Conservation (phyloP, 306 rosid species). For the Prunus fruticosa region DNA sequence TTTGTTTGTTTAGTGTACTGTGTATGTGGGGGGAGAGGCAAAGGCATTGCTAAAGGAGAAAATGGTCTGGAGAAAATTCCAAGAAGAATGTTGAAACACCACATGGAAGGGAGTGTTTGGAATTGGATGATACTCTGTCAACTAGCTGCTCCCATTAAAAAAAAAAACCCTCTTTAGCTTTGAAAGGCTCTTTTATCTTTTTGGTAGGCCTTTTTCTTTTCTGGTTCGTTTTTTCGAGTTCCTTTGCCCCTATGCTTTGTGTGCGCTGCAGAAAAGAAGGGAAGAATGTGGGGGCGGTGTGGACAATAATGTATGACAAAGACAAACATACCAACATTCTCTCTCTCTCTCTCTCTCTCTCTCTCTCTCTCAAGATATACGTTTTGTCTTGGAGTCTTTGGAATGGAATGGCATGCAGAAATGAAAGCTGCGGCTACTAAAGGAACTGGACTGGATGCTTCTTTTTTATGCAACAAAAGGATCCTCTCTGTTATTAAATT, state of each 20-base stretch:
- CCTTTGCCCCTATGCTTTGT: neutral
- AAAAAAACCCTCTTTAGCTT: no score
- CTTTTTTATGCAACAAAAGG: no score
- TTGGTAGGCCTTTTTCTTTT: no score
- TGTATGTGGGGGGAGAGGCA: slow-evolving; percentile 3
- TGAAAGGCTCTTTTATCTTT: no score
- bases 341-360: slow-evolving; percentile 31
- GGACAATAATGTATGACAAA: slow-evolving; percentile 64
- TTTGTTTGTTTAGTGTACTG: slow-evolving; percentile 1
- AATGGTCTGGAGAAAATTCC: slow-evolving; percentile 50
- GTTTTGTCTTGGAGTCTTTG: slow-evolving; percentile 68
- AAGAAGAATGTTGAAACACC: slow-evolving; percentile 76
- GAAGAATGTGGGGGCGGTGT: slow-evolving; percentile 41
- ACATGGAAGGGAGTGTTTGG: slow-evolving; percentile 85
- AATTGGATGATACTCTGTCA: neutral
- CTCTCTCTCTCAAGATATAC: slow-evolving; percentile 26
- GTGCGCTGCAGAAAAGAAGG: slow-evolving; percentile 32
- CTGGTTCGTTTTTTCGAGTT: no score
- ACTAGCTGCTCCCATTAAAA: no score
- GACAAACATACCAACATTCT: slow-evolving; percentile 36
- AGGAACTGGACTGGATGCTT: no score
- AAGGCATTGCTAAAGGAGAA: slow-evolving; percentile 41
- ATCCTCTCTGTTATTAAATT: no score
- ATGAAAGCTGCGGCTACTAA: slow-evolving; percentile 48
- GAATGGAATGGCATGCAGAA: slow-evolving; percentile 68